Conservation (phyloP, 805 yeast genomes). For the Priceomyces castillae region DNA sequence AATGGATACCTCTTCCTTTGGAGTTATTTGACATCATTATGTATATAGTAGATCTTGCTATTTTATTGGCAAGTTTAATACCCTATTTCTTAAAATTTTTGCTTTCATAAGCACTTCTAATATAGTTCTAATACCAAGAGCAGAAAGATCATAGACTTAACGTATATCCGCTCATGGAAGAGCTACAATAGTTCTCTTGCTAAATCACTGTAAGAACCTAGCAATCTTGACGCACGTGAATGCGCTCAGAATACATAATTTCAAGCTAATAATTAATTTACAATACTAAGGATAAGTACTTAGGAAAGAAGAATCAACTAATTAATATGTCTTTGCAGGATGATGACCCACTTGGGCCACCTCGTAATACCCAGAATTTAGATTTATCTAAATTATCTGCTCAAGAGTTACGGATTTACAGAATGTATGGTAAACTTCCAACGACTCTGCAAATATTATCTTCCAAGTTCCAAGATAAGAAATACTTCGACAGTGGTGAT, state of each 20-base stretch:
- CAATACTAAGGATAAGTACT: background rate
- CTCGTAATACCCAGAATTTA: constrained; percentile 41
- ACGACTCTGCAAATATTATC: constrained; percentile 72
- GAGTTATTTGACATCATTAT: constrained; percentile 27
- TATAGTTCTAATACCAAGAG: too few relatives aligned
- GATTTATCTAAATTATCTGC: constrained; percentile 63
- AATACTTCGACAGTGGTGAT: constrained; percentile 92
- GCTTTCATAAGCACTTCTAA: too few relatives aligned
- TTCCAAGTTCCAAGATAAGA: constrained; percentile 78
- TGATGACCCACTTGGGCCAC: constrained; percentile 53
- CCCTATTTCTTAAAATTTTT: background rate
- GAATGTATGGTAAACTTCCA: constrained; percentile 83
- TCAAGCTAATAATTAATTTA: background rate
- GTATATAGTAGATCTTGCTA: constrained; percentile 26
- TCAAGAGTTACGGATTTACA: constrained; percentile 75
- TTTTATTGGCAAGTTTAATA: constrained; percentile 9
- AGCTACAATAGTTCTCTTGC: too few relatives aligned
- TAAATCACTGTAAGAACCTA: too few relatives aligned
- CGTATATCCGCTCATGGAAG: too few relatives aligned
- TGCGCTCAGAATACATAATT: background rate
- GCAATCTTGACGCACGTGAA: too few relatives aligned
- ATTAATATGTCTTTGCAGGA: constrained; percentile 34
- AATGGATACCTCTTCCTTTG: constrained; percentile 30
- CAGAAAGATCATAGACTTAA: too few relatives aligned
- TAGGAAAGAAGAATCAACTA: background rate